A percentile compares a stretch with the other conserved stretches of the same genome.
These are phyloP conservation scores for Podospora pseudocomata DNA, from an alignment of 495 filamentous ascomycete genomes.

Conservation along the genomic window DNA sequence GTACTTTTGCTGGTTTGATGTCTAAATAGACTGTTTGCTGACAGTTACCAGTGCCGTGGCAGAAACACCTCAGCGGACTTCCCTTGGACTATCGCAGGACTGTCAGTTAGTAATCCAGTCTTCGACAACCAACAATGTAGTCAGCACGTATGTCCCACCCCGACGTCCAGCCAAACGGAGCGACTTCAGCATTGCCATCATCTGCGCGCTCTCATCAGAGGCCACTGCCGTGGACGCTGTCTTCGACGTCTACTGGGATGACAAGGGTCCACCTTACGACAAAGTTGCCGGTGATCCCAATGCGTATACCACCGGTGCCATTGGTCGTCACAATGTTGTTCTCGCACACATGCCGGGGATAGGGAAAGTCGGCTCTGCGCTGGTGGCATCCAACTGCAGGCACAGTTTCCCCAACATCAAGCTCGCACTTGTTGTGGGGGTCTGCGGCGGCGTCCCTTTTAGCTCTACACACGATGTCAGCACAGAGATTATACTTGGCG, in stretches of 20 bases:
- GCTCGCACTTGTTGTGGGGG: background rate
- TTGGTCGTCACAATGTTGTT: conserved; percentile 1
- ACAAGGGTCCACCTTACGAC: background rate
- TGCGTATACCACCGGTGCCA: background rate
- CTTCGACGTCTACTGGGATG: background rate
- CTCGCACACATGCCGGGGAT: background rate
- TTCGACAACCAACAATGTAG: background rate
- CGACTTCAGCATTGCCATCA: background rate
- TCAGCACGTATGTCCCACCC: background rate
- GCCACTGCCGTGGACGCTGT: background rate
- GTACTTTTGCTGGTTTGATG: background rate
- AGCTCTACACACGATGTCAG: background rate
- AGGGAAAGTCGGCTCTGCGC: background rate
- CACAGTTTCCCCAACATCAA: background rate
- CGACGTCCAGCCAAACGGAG: background rate
- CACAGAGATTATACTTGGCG: background rate
- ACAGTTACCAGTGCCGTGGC: background rate
- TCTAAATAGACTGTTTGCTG: background rate
- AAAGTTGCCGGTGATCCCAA: background rate
- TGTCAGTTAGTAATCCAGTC: background rate
- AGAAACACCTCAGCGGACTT: background rate
- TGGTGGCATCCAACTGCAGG: background rate
- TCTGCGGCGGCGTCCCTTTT: background rate
- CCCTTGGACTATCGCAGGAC: background rate
- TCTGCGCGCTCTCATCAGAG: background rate